Evolutionary conservation across 1,139 yeast genomes (phyloP).

Genomic region (Debaryomyces udenii): DNA sequence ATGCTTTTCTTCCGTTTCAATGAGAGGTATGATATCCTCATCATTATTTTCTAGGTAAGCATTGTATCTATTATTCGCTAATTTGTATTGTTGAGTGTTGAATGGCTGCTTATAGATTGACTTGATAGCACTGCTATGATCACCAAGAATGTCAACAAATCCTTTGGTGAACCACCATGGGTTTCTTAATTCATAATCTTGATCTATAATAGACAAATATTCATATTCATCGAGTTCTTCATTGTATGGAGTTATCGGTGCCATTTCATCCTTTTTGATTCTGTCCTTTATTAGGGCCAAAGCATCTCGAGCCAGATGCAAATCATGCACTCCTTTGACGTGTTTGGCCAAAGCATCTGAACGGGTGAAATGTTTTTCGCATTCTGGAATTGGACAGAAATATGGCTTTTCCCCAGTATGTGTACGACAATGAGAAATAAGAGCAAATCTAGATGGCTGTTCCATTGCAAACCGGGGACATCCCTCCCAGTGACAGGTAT

Average conservation of each 20-base stretch:
- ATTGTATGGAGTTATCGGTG: conserved; percentile 21
- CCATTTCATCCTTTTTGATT: conserved; percentile 27
- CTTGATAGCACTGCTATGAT: conserved; percentile 14
- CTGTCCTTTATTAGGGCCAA: conserved; percentile 29
- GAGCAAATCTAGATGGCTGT: conserved; percentile 62
- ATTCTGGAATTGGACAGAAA: conserved; percentile 70
- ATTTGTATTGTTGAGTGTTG: conserved; percentile 36
- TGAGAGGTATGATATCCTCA: conserved; percentile 14
- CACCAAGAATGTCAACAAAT: conserved; percentile 29
- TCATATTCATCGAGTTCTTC: conserved; percentile 31
- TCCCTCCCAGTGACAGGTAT: conserved; percentile 64
- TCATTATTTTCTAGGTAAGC: conserved; percentile 22
- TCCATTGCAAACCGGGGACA: conserved; percentile 57
- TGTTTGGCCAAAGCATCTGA: conserved; percentile 69
- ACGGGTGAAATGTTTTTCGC: conserved; percentile 61
- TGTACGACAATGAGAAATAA: conserved; percentile 62
- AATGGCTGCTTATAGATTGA: conserved; percentile 32
- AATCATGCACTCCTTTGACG: conserved; percentile 62
- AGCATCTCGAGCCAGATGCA: conserved; percentile 42
- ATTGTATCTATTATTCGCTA: conserved; percentile 38
- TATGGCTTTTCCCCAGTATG: conserved; percentile 73
- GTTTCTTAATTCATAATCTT: conserved; percentile 36
- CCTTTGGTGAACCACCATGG: conserved; percentile 50
- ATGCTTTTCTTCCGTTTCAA: conserved; percentile 11
- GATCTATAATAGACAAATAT: conserved; percentile 32